Conservation (phyloP, 257 asterid genomes). For the Sherardia arvensis region DNA sequence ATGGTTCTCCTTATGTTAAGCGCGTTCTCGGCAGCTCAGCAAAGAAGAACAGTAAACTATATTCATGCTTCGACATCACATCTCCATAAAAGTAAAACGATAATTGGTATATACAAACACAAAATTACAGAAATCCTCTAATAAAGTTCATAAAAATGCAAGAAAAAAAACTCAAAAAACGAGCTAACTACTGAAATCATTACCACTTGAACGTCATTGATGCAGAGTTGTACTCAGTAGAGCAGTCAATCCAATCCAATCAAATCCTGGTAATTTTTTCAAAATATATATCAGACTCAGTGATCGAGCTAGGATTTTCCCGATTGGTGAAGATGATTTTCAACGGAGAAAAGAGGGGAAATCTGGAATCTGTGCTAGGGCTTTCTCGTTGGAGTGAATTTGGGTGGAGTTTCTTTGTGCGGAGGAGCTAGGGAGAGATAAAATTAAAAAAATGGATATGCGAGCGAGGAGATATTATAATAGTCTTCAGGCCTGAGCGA, state of each 20-base stretch:
- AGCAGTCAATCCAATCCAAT: neutral
- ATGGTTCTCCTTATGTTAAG: constrained; percentile 7
- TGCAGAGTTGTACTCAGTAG: constrained; percentile 1
- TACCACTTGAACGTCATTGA: constrained; percentile 14
- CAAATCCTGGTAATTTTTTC: neutral
- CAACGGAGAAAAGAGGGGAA: neutral
- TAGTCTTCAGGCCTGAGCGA: neutral
- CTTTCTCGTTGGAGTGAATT: constrained; percentile 9
- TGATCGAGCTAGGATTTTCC: neutral
- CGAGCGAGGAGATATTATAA: constrained; percentile 19
- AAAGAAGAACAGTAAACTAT: constrained; percentile 10
- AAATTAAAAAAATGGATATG: neutral
- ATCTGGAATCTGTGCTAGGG: constrained; percentile 23
- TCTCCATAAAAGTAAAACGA: constrained; percentile 10
- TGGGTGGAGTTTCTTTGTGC: constrained; percentile 2
- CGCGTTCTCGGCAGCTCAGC: constrained; percentile 7
- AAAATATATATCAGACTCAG: neutral
- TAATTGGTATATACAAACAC: constrained; percentile 1
- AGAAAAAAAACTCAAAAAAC: neutral
- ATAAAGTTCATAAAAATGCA: neutral
- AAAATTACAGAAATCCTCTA: neutral
- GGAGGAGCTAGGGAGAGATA: neutral
- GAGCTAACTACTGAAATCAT: constrained; percentile 1
- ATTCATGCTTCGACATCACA: constrained; percentile 13
- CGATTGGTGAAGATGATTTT: neutral